Percentiles rank a stretch among this genome's conserved stretches.
phyloP scores from a whole-genome alignment of 1,284 basidiomycete genomes.

The Cutaneotrichosporon mucoides region DNA sequence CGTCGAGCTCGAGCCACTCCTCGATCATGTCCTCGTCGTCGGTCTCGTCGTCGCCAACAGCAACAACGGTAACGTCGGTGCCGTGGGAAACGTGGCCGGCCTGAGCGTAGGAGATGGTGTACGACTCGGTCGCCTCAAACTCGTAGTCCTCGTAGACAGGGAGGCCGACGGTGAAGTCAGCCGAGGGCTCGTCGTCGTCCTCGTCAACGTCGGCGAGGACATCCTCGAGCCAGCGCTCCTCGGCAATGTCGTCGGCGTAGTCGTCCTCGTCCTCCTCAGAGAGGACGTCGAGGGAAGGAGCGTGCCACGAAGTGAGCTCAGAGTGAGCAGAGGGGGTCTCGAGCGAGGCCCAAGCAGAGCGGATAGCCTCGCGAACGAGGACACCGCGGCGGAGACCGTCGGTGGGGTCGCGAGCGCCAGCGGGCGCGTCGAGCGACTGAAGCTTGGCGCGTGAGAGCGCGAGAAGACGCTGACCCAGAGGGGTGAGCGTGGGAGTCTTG shows the following conservation, averaged over 20 bases:
- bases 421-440: conserved; percentile 26
- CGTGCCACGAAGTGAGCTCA: conserved; percentile 38
- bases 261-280: conserved; percentile 42
- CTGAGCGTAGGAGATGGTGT: conserved; percentile 18
- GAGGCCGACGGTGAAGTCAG: conserved; percentile 27
- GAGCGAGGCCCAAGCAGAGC: conserved; percentile 39
- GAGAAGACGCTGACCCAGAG: conserved; percentile 40
- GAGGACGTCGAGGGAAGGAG: conserved; percentile 35
- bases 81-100: background rate
- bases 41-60: conserved; percentile 5
- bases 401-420: conserved; percentile 28
- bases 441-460: conserved; percentile 41
- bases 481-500: conserved; percentile 35
- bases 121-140: conserved; percentile 22
- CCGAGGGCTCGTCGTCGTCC: conserved; percentile 18
- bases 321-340: conserved; percentile 22
- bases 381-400: conserved; percentile 31
- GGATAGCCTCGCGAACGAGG: conserved; percentile 39
- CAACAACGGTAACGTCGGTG: conserved; percentile 4
- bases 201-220: conserved; percentile 32
- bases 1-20: conserved; percentile 5
- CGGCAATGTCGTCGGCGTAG: conserved; percentile 13
- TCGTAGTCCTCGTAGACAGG: conserved; percentile 24
- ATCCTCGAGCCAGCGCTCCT: conserved; percentile 42
- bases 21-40: conserved; percentile 12